Conservation (phyloP, 1,139 yeast genomes). For the Lodderomyces orthopsilosis region DNA sequence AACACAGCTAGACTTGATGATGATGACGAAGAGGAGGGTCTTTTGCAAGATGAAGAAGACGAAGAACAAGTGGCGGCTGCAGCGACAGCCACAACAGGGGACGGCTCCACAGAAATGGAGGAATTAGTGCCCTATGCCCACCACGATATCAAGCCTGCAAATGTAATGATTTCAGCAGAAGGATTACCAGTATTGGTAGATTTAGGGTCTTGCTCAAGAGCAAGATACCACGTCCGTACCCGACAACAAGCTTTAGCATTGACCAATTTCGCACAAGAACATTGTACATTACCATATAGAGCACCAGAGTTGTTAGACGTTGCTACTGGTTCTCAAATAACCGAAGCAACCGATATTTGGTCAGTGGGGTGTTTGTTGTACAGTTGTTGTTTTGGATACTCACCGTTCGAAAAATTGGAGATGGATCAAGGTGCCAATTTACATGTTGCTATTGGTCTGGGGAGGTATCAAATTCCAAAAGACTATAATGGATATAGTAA, state of each 20-base stretch:
- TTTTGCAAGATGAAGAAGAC: constrained; percentile 7
- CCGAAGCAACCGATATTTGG: constrained; percentile 86
- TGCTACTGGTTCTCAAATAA: constrained; percentile 57
- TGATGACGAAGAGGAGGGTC: constrained; percentile 26
- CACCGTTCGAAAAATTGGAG: constrained; percentile 88
- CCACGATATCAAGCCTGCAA: constrained; percentile 85
- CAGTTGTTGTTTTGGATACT: constrained; percentile 70
- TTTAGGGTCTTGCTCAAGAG: constrained; percentile 74
- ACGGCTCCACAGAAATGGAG: constrained; percentile 44
- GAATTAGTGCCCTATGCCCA: constrained; percentile 77
- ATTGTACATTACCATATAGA: constrained; percentile 81
- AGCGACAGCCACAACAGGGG: constrained; percentile 7
- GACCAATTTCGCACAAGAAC: constrained; percentile 81
- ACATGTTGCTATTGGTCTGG: constrained; percentile 71
- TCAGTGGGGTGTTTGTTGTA: constrained; percentile 82
- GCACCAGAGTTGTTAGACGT: constrained; percentile 90
- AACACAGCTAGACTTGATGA: constrained; percentile 18
- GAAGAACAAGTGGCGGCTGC: constrained; percentile 13
- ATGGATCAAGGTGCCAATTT: constrained; percentile 79
- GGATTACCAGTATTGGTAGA: constrained; percentile 81
- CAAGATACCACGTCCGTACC: constrained; percentile 51
- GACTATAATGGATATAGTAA: constrained; percentile 46
- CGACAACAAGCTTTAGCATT: constrained; percentile 72
- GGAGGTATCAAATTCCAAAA: constrained; percentile 63
- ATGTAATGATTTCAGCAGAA: constrained; percentile 72